Conservation (phyloP, 148 eudicot species). For the Rhododendron kiyosumense region DNA sequence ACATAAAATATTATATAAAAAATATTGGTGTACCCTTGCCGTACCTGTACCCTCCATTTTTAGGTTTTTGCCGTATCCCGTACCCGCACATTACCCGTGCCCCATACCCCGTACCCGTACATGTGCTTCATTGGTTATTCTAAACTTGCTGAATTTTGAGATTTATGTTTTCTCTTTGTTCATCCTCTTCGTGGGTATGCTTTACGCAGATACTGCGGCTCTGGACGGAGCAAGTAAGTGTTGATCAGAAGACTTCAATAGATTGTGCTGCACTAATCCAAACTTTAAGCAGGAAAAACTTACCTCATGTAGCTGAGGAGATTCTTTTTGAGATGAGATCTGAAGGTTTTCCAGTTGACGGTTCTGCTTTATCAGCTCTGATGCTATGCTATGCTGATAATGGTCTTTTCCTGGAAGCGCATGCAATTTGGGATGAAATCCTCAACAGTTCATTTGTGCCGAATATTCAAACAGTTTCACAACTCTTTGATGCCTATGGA, state of each 20-base stretch:
- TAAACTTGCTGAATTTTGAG: not conserved
- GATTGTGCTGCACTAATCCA: slow-evolving; percentile 11
- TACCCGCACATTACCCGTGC: too few relatives aligned
- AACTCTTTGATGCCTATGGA: slow-evolving; percentile 46
- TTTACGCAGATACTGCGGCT: slow-evolving; percentile 11
- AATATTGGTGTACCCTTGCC: not conserved
- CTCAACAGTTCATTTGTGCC: slow-evolving; percentile 48
- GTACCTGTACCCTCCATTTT: not conserved
- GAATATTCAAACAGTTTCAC: slow-evolving; percentile 34
- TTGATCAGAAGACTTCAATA: not conserved
- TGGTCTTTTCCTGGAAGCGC: slow-evolving; percentile 41
- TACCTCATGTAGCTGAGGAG: slow-evolving; percentile 16
- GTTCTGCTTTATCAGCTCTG: slow-evolving; percentile 25
- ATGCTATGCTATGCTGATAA: slow-evolving; percentile 51
- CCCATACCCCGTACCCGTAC: too few relatives aligned
- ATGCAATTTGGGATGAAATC: slow-evolving; percentile 51
- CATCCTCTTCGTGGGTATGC: not conserved
- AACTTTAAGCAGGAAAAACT: slow-evolving; percentile 11
- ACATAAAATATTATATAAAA: too few relatives aligned
- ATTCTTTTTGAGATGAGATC: slow-evolving; percentile 16
- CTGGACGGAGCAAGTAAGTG: slow-evolving; percentile 12
- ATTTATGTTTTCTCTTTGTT: not conserved
- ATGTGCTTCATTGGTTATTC: not conserved
- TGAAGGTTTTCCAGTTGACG: slow-evolving; percentile 18
- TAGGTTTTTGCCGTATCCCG: not conserved